Evolutionary conservation across 306 rosid genomes (phyloP), one percentile per base, ranked within the genome.

Genomic region (Abrus pulchellus): DNA sequence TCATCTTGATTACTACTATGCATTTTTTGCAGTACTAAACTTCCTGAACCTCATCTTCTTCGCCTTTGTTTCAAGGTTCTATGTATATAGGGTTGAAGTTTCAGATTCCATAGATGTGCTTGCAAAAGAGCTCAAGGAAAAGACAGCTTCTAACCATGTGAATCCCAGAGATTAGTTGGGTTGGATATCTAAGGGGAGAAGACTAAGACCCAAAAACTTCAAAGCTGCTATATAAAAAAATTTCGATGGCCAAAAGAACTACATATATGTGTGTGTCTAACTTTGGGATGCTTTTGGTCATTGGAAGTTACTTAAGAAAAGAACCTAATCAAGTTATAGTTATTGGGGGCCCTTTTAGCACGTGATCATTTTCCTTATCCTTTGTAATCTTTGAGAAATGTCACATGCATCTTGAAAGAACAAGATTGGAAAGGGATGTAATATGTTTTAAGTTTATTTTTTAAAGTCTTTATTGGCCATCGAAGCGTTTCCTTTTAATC

Each of bases 51-150:
- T 90, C 5, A 28, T 78, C 78, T 78, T 90, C 74, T 92, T 90
- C 10, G 20, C 85, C 8, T 33, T 85, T 32, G 89, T 88, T 1
- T 28, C 78, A n/a, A 89, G 82, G 89, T 73, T 73, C 52, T 90
- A 91, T 66, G 96, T 86, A 20, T 91, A 95, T 61, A 93, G 73
- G 83, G 98, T 86, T 32, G 98, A 95, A 73, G 89, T 95, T 64
- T 93, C 96, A 1, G 89, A 90, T 83, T 91, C 98, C 7, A 92
- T 92, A 20, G 14, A 84, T 70, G 85, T 87, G 14, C 93, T 94
- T 9, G 79, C 94, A 0, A 85, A 85, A 44, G 94, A 91, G 75
- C 69, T 94, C 84, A 87, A 83, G 89, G 92, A 85, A 77, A 82
- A 82, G 27, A 41, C 72, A 47, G 74, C 32, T 7, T 65, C 79